phyloP scores from a whole-genome alignment of 2,329 filamentous ascomycete genomes.

The Scolecobasidium constrictum region DNA sequence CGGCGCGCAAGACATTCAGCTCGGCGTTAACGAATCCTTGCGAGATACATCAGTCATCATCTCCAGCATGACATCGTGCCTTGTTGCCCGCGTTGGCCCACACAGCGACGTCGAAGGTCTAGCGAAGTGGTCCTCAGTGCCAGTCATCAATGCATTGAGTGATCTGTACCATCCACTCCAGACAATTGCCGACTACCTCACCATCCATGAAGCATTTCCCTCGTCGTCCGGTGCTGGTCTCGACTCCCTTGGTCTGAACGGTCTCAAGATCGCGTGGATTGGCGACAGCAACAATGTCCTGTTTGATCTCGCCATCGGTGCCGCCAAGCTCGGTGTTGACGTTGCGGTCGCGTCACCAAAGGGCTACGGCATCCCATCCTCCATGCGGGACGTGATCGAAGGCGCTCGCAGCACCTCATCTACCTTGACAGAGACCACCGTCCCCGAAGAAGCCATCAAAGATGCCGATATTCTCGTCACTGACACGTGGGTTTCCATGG shows the following conservation, averaged over 20 bases:
- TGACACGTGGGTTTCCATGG: constrained; percentile 98
- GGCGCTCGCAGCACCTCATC: constrained; percentile 42
- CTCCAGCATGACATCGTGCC: constrained; percentile 53
- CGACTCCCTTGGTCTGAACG: constrained; percentile 56
- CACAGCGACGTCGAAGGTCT: constrained; percentile 39
- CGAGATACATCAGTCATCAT: constrained; percentile 86
- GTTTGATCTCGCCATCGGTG: constrained; percentile 82
- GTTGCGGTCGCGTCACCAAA: constrained; percentile 77
- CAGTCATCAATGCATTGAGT: constrained; percentile 53
- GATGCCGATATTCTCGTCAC: constrained; percentile 84
- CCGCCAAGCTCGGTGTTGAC: constrained; percentile 76
- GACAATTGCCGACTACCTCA: constrained; percentile 87
- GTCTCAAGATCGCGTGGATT: constrained; percentile 89
- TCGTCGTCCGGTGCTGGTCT: constrained; percentile 14
- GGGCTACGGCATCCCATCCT: constrained; percentile 69
- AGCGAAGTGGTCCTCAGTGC: constrained; percentile 36
- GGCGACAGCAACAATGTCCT: constrained; percentile 96
- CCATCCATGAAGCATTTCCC: constrained; percentile 69
- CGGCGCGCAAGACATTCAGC: constrained; percentile 89
- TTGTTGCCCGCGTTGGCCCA: constrained; percentile 40
- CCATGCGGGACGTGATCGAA: constrained; percentile 64
- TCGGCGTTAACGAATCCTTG: constrained; percentile 93
- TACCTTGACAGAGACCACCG: constrained; percentile 58
- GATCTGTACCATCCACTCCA: constrained; percentile 91
- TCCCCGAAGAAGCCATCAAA: constrained; percentile 77